Conservation (phyloP, 2,329 filamentous ascomycete genomes). For the Pseudogymnoascus sp. region DNA sequence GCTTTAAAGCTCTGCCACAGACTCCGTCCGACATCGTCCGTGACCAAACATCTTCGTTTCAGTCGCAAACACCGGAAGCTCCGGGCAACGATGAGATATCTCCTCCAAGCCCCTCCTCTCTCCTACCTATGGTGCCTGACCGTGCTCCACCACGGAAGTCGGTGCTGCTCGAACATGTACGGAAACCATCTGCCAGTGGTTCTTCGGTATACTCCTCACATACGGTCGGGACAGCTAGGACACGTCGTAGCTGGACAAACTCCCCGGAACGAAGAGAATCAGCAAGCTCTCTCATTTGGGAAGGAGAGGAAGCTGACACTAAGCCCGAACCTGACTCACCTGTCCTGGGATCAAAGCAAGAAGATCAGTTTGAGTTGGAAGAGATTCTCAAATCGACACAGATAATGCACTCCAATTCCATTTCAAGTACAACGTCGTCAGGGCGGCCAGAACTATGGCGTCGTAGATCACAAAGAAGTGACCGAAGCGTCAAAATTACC, state of each 20-base stretch:
- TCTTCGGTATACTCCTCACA: not conserved
- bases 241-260: conserved; percentile 4
- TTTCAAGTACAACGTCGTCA: conserved; percentile 2
- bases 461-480: conserved; percentile 23
- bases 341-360: not conserved
- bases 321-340: not conserved
- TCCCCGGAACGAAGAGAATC: not conserved
- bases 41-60: conserved; percentile 7
- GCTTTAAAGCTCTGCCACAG: not conserved
- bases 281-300: not conserved
- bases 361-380: conserved; percentile 1
- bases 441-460: conserved; percentile 24
- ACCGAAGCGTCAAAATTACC: conserved; percentile 21
- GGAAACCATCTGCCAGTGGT: not conserved
- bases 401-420: conserved; percentile 7
- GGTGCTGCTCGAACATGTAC: not conserved
- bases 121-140: not conserved
- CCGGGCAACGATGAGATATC: not conserved
- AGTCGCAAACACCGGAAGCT: conserved; percentile 4
- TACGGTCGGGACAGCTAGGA: not conserved
- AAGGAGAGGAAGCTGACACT: not conserved
- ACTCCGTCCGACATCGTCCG: not conserved
- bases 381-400: conserved; percentile 3
- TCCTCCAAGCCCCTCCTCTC: not conserved
- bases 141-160: conserved; percentile 1